These are phyloP conservation scores for Colletotrichum nymphaeae DNA, from an alignment of 2,329 filamentous ascomycete genomes.

Conservation along the genomic window DNA sequence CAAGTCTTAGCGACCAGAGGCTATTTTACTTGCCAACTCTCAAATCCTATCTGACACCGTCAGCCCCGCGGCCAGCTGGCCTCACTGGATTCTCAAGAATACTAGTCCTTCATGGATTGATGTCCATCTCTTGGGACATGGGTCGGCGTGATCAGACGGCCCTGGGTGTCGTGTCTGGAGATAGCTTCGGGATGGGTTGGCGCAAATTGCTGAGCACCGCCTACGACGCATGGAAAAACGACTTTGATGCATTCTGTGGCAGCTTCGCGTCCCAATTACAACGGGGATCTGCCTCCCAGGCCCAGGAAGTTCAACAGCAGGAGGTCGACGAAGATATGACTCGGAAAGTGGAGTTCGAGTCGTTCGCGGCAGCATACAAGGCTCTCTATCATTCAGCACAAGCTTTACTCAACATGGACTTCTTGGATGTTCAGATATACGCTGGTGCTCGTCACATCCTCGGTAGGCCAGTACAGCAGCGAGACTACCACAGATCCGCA, in stretches of 20 bases:
- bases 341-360: conserved; percentile 51
- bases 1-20: conserved; percentile 40
- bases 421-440: conserved; percentile 71
- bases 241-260: conserved; percentile 65
- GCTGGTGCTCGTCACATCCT: conserved; percentile 70
- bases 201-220: conserved; percentile 61
- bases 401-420: conserved; percentile 66
- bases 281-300: conserved; percentile 18
- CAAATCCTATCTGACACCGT: conserved; percentile 66
- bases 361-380: conserved; percentile 61
- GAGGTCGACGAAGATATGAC: not conserved
- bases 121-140: conserved; percentile 73
- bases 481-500: conserved; percentile 63
- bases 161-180: conserved; percentile 54
- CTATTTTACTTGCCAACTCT: conserved; percentile 62
- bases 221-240: conserved; percentile 68
- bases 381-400: conserved; percentile 70
- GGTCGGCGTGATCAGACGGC: conserved; percentile 71
- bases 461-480: conserved; percentile 61
- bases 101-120: conserved; percentile 69
- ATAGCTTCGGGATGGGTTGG: conserved; percentile 50
- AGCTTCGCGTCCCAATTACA: conserved; percentile 42
- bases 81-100: conserved; percentile 65
- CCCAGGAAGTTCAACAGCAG: not conserved
- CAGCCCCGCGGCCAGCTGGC: conserved; percentile 47